Percentiles rank a stretch among this genome's conserved stretches.
Conservation (phyloP, 495 filamentous ascomycete genomes). For the Xylaria cubensis region DNA sequence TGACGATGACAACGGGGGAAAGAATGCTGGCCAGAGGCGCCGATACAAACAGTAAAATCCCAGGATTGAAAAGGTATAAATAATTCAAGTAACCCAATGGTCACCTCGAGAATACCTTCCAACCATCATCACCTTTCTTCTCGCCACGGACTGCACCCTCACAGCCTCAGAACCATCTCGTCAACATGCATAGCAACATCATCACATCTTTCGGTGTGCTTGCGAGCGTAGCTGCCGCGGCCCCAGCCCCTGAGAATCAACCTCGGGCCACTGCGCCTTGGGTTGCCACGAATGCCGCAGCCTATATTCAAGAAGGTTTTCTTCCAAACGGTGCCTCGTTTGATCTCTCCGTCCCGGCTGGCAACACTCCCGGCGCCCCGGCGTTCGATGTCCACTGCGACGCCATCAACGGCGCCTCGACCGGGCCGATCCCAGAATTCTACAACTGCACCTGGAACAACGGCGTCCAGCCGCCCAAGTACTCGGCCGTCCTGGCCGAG, state of each 20-base stretch:
- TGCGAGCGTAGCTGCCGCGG: background rate
- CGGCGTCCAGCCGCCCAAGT: background rate
- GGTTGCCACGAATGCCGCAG: background rate
- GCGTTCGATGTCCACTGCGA: background rate
- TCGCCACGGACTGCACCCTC: background rate
- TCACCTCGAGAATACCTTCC: background rate
- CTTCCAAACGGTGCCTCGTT: background rate
- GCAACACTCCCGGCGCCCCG: background rate
- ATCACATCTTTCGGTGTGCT: background rate
- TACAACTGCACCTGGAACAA: background rate
- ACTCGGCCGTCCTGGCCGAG: background rate
- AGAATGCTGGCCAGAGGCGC: background rate
- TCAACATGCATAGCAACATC: background rate
- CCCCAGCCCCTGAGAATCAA: background rate
- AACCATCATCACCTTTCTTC: background rate
- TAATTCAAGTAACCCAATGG: background rate
- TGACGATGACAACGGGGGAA: background rate
- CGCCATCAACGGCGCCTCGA: background rate
- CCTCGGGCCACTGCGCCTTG: background rate
- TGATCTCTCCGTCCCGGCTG: background rate
- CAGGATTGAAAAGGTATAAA: conserved; percentile 1
- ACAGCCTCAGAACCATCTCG: background rate
- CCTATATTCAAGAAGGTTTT: background rate
- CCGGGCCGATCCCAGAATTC: background rate
- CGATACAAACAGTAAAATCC: background rate